Percentiles rank a stretch among this genome's conserved stretches.
Conservation (phyloP, 2,329 filamentous ascomycete genomes). For the Aspergillus sp. region DNA sequence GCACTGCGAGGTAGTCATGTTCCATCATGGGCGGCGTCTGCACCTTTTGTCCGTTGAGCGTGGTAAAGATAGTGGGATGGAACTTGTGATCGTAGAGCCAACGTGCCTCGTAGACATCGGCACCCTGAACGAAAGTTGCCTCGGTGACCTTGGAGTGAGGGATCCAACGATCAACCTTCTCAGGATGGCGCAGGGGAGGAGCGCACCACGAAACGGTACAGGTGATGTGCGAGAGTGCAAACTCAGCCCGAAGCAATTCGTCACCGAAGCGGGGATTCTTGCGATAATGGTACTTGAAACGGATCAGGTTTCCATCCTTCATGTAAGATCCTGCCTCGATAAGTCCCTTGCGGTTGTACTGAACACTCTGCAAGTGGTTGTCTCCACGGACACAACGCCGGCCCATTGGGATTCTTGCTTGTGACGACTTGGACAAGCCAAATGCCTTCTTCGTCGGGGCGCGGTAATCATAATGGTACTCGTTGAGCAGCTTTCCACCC, state of each 20-base stretch:
- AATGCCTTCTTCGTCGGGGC: conserved; percentile 27
- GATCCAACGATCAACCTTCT: conserved; percentile 58
- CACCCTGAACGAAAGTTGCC: conserved; percentile 56
- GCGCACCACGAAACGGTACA: conserved; percentile 58
- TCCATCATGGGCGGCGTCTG: conserved; percentile 59
- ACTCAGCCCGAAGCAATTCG: conserved; percentile 59
- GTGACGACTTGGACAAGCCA: conserved; percentile 28
- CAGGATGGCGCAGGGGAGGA: conserved; percentile 51
- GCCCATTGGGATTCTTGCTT: conserved; percentile 45
- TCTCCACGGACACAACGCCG: conserved; percentile 51
- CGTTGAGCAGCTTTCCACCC: conserved; percentile 45
- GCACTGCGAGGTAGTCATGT: conserved; percentile 47
- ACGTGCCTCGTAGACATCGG: conserved; percentile 55
- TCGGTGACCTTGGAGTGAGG: conserved; percentile 57
- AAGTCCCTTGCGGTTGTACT: conserved; percentile 56
- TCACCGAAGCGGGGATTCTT: conserved; percentile 56
- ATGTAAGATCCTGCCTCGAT: conserved; percentile 57
- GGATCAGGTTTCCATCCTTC: conserved; percentile 53
- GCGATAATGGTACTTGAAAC: conserved; percentile 58
- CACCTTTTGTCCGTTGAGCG: conserved; percentile 52
- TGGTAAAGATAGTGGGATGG: conserved; percentile 50
- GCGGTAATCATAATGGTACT: conserved; percentile 53
- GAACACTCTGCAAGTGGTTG: conserved; percentile 49
- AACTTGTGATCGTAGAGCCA: conserved; percentile 54
- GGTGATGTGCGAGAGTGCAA: conserved; percentile 55